Evolutionary conservation across 2,329 filamentous ascomycete genomes (phyloP), one percentile per base, ranked within the genome.

Genomic region (Aspergillus pseudoviridinutans): DNA sequence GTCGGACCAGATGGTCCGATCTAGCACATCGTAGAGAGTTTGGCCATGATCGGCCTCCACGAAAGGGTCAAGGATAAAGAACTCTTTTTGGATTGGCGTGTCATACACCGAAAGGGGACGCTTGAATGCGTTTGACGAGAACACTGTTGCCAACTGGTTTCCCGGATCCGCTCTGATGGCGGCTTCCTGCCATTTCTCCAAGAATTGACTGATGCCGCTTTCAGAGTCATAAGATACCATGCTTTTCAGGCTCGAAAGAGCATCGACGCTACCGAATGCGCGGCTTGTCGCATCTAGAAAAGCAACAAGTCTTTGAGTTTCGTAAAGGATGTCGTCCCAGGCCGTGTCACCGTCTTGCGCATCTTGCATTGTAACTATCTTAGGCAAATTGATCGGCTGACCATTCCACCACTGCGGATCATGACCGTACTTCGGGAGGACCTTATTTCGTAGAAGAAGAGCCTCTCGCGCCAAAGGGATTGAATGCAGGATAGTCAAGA

Each of bases 381-480:
- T 79, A 3, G 81, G 76, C 14, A 79, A 69, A 29, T 78, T 72
- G 27, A 84, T 80, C 0, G 78, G 68, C 29, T 77, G 78, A 22
- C 85, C 85, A 63, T 80, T 82, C 85, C 85, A 88, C 85, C 85
- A 88, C 10, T 84, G 80, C 1, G 76, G 63, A 58, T 85, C 79
- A 54, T 79, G 69, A 47, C 82, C 83, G 63, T 87, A 87, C 57
- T 81, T 75, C 2, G 71, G 66, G 25, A 79, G 69, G 5, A 75
- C 64, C 27, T 78, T 71, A 7, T 74, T 72, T n/a, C 79, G 75
- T 44, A 79, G 68, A 12, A 87, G 69, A 9, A 87, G 74, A 8
- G 81, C 80, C 65, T 86, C 83, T 56, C 84, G 78, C 22, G 80
- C 82, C 29, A 82, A 71, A 3, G 85, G 84, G 55, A 87, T 85